These are phyloP conservation scores for Cinnamomum chago DNA, from an alignment of 164 flowering plant genomes.

Conservation along the genomic window DNA sequence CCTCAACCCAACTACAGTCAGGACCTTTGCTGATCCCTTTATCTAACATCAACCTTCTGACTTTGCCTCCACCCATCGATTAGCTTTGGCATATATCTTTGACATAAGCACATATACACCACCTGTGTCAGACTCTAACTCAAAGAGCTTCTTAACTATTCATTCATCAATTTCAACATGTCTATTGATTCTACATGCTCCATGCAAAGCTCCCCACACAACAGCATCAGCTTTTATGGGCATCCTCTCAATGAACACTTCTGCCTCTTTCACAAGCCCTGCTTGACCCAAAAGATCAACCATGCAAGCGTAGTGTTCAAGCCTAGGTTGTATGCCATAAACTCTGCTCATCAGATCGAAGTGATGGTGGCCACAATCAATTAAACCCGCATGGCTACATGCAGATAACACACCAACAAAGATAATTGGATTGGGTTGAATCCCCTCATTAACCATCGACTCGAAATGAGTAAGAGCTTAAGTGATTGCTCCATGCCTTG, in stretches of 20 bases:
- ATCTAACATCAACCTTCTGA: slow-evolving; percentile 7
- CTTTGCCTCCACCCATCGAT: not conserved
- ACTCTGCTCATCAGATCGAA: not conserved
- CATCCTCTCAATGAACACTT: slow-evolving; percentile 2
- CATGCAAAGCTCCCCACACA: slow-evolving; percentile 5
- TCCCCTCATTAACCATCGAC: slow-evolving; percentile 1
- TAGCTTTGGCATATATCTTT: slow-evolving; percentile 2
- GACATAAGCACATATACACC: slow-evolving; percentile 3
- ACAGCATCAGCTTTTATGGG: slow-evolving; percentile 1
- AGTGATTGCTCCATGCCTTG: slow-evolving; percentile 4
- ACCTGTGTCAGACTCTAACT: slow-evolving; percentile 2
- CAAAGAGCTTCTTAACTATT: not conserved
- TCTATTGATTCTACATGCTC: slow-evolving; percentile 3
- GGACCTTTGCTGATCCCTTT: slow-evolving; percentile 1
- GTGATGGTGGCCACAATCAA: too few species aligned
- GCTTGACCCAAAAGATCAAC: slow-evolving; percentile 1
- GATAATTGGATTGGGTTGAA: slow-evolving; percentile 5
- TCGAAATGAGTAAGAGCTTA: slow-evolving; percentile 3
- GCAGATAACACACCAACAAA: not conserved
- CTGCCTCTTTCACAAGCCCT: slow-evolving; percentile 7
- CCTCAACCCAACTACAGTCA: slow-evolving; percentile 13
- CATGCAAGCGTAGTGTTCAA: slow-evolving; percentile 11
- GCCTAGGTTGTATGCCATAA: slow-evolving; percentile 3
- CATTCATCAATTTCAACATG: slow-evolving; percentile 2
- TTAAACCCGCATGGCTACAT: too few species aligned